Evolutionary conservation across 2,329 filamentous ascomycete species (phyloP).

Genomic region (Colletotrichum sp.): DNA sequence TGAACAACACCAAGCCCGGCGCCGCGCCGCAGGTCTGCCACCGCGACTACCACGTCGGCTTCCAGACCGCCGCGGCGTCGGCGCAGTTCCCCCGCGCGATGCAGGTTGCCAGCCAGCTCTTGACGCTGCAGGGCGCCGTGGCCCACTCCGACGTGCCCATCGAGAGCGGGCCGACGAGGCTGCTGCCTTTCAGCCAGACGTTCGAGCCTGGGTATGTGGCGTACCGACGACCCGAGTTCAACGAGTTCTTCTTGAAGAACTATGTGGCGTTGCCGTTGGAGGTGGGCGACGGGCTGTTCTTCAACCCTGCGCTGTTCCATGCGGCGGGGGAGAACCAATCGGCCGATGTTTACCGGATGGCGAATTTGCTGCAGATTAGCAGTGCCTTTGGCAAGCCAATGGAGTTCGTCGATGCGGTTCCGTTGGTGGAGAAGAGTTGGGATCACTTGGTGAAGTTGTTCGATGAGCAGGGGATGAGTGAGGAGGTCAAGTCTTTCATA

Average conservation of each 20-base stretch:
- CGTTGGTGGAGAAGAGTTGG: conserved; percentile 53
- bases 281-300: conserved; percentile 67
- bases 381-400: conserved; percentile 69
- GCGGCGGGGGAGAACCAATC: conserved; percentile 63
- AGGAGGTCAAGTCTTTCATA: conserved; percentile 51
- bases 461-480: conserved; percentile 39
- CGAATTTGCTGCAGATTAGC: conserved; percentile 68
- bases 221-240: conserved; percentile 58
- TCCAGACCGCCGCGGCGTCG: conserved; percentile 55
- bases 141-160: conserved; percentile 67
- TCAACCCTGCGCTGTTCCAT: conserved; percentile 68
- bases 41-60: conserved; percentile 69
- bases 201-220: conserved; percentile 64
- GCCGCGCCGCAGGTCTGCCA: conserved; percentile 62
- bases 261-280: conserved; percentile 58
- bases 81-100: conserved; percentile 54
- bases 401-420: conserved; percentile 61
- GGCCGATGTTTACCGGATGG: conserved; percentile 53
- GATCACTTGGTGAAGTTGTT: conserved; percentile 37
- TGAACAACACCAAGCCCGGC: conserved; percentile 67
- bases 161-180: conserved; percentile 62
- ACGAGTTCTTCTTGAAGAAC: conserved; percentile 55
- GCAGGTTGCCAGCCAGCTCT: conserved; percentile 59
- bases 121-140: conserved; percentile 68
- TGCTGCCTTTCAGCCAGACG: conserved; percentile 65